Evolutionary conservation across 2,329 filamentous ascomycete species (phyloP), one percentile per base, ranked within the genome.

Genomic region (Ustulina deusta): DNA sequence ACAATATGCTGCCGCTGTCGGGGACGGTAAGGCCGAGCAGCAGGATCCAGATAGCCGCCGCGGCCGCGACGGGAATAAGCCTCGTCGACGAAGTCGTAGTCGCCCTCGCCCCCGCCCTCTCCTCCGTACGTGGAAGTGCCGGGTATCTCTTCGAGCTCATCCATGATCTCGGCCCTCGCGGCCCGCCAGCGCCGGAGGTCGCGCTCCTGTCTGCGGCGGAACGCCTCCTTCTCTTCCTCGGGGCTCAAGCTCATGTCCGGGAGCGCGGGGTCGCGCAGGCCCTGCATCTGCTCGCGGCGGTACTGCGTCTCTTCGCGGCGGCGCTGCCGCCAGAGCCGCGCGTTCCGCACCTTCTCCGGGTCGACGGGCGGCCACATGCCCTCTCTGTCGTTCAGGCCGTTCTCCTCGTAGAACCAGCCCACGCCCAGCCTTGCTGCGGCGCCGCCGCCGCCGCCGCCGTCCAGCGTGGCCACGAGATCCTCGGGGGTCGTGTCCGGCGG

Each of bases 381-480:
- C 46, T 81, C 78, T 61, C 79, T 79, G 71, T 89, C 86, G 79
- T 96, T 93, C 78, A 94, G 92, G 1, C 89, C 92, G 79, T 96
- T 96, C 71, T 91, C 90, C 69, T 90, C 87, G 81, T 90, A 94
- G 6, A 80, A 77, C 89, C 91, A 87, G 65, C 88, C 86, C 0
- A 13, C 22, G 56, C 69, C 70, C 1, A 67, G 54, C 11, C 13
- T n/a, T n/a, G n/a, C n/a, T n/a, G n/a, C 74, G 68, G 3, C 82
- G 85, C 25, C 20, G 20, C 40, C 63, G 10, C 20, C 48, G 44
- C 40, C 57, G 44, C 27, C 51, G 6, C 49, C 38, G 51, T 52
- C 57, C 7, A 66, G 40, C 5, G 29, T 64, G 5, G 38, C 63
- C 27, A 59, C 49, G 48, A 71, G 54, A 10, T 46, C 56, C 15